phyloP scores from a whole-genome alignment of 2,329 filamentous ascomycete species.

The Claviceps paspali region DNA sequence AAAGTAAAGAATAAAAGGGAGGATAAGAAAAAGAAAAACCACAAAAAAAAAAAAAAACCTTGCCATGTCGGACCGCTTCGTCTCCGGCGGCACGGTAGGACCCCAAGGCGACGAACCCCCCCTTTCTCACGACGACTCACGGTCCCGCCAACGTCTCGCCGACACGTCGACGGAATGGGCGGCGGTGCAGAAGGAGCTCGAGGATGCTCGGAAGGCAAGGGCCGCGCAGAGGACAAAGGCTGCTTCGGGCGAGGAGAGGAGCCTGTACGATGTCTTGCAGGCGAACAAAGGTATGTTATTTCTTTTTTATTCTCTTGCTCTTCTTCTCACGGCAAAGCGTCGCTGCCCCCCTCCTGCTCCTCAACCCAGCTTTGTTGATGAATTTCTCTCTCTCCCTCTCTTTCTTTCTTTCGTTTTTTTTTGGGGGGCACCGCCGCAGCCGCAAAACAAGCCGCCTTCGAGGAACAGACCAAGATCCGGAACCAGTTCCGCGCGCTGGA shows the following conservation, averaged over 20 bases:
- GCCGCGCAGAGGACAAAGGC: constrained; percentile 31
- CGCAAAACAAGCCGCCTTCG: constrained; percentile 70
- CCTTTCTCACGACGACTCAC: constrained; percentile 9
- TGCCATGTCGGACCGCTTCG: constrained; percentile 36
- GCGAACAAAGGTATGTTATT: constrained; percentile 57
- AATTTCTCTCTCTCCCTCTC: neutral
- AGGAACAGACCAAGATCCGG: constrained; percentile 53
- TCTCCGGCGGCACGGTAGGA: constrained; percentile 36
- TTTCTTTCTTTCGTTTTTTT: neutral
- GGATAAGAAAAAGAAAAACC: too few species aligned
- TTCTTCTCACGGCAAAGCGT: too few species aligned
- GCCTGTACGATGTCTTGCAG: constrained; percentile 60
- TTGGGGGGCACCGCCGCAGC: constrained; percentile 25
- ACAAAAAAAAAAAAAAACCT: too few species aligned
- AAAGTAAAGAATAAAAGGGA: too few species aligned
- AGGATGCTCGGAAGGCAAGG: constrained; percentile 39
- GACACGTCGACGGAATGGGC: constrained; percentile 40
- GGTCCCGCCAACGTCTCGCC: neutral
- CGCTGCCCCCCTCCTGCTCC: too few species aligned
- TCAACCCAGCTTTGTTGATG: neutral
- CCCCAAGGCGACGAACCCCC: constrained; percentile 10
- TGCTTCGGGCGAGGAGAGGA: constrained; percentile 36
- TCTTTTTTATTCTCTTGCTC: neutral
- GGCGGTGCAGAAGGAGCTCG: constrained; percentile 47
- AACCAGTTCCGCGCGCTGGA: constrained; percentile 69